Conservation (phyloP, 129 eudicot genomes). For the Chrysanthemum seticuspe region DNA sequence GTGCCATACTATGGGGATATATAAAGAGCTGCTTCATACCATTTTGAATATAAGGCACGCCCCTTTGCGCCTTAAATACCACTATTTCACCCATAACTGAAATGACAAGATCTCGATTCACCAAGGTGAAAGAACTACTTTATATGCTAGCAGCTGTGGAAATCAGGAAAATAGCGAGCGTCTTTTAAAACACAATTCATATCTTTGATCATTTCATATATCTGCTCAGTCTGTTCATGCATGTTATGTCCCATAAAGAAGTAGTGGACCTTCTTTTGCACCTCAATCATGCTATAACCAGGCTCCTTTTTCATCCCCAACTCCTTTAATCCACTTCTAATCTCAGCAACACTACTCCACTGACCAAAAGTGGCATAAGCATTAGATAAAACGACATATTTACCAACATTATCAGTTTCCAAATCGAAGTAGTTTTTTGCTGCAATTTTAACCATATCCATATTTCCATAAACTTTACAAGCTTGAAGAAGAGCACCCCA, state of each 20-base stretch:
- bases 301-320: conserved; percentile 80
- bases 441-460: conserved; percentile 69
- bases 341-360: conserved; percentile 77
- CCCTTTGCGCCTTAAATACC: not conserved
- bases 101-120: not conserved
- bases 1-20: no score
- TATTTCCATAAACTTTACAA: conserved; percentile 71
- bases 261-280: conserved; percentile 59
- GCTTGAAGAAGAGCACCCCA: conserved; percentile 98
- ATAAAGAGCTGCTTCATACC: not conserved
- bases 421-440: conserved; percentile 70
- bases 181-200: conserved; percentile 53
- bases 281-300: conserved; percentile 92
- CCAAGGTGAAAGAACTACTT: conserved; percentile 10
- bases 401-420: conserved; percentile 82
- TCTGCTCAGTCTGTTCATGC: conserved; percentile 54
- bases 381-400: conserved; percentile 78
- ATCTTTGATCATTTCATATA: conserved; percentile 51
- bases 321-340: conserved; percentile 71
- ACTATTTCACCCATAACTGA: conserved; percentile 7
- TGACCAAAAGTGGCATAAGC: conserved; percentile 77
- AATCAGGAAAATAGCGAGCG: conserved; percentile 42
- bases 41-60: not conserved
- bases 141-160: conserved; percentile 34
- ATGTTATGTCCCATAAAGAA: conserved; percentile 76